phyloP scores from a whole-genome alignment of 768 basidiomycete species.

The Termitomyces heimii region DNA sequence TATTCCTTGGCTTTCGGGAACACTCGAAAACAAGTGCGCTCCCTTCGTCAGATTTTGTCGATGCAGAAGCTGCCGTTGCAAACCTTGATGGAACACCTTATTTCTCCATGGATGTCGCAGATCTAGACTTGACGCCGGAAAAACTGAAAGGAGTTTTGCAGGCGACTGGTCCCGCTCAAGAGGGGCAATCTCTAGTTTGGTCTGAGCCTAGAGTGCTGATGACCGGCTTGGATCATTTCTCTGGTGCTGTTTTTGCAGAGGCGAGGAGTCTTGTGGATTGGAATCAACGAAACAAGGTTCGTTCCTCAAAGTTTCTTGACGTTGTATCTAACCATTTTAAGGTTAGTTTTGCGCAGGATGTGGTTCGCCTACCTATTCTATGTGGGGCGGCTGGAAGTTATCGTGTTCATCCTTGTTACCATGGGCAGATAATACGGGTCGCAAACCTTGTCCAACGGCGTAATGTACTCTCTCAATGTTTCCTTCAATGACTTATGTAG shows the following conservation, averaged over 20 bases:
- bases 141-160: conserved; percentile 33
- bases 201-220: conserved; percentile 58
- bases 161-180: conserved; percentile 28
- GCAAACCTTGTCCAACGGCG: conserved; percentile 68
- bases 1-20: conserved; percentile 82
- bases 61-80: conserved; percentile 44
- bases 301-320: conserved; percentile 2
- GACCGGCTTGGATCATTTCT: conserved; percentile 51
- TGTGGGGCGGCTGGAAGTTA: conserved; percentile 97
- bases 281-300: conserved; percentile 84
- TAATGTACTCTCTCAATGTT: conserved; percentile 20
- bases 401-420: conserved; percentile 71
- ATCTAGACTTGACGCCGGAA: conserved; percentile 31
- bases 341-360: conserved; percentile 84
- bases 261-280: conserved; percentile 86
- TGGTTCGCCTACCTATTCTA: conserved; percentile 71
- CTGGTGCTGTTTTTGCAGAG: conserved; percentile 71
- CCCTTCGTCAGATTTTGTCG: conserved; percentile 59
- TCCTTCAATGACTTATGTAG: conserved; percentile 1
- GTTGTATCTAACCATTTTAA: background rate
- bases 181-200: conserved; percentile 46
- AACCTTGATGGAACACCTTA: conserved; percentile 78
- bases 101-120: conserved; percentile 74
- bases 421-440: conserved; percentile 60
- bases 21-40: conserved; percentile 42